Percentiles rank a stretch among this genome's conserved stretches.
phyloP scores from a whole-genome alignment of 176 grass and related monocot species.

The Aegilops sharonensis region DNA sequence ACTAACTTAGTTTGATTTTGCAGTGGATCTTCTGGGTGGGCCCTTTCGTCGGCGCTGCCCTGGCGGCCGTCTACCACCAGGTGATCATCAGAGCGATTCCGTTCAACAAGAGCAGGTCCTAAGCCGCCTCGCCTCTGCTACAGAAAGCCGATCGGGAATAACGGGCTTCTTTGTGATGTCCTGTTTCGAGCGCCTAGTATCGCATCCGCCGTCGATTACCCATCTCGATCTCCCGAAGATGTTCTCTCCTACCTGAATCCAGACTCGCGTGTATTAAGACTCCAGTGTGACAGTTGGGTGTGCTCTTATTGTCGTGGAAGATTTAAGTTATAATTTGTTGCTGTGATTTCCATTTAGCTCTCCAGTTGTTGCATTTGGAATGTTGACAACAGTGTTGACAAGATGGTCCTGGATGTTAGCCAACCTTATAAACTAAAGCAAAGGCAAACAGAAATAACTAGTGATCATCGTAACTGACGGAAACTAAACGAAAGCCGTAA shows the following conservation, averaged over 20 bases:
- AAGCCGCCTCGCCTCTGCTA: slow-evolving; percentile 7
- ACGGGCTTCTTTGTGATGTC: slow-evolving; percentile 6
- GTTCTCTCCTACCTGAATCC: slow-evolving; percentile 27
- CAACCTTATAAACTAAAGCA: not conserved
- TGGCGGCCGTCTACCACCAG: slow-evolving; percentile 96
- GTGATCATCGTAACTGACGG: not conserved
- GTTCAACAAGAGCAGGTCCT: slow-evolving; percentile 92
- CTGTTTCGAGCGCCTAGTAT: slow-evolving; percentile 7
- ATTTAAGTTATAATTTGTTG: slow-evolving; percentile 31
- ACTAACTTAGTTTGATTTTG: not conserved
- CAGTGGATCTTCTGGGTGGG: slow-evolving; percentile 99
- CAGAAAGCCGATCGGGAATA: not conserved
- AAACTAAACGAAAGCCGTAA: not conserved
- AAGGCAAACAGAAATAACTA: too few species aligned
- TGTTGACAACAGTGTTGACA: not conserved
- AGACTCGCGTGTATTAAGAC: slow-evolving; percentile 8
- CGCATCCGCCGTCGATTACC: slow-evolving; percentile 11
- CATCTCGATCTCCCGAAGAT: not conserved
- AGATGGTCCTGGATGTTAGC: not conserved
- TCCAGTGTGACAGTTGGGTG: slow-evolving; percentile 7
- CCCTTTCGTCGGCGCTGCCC: slow-evolving; percentile 80
- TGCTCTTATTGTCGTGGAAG: slow-evolving; percentile 25
- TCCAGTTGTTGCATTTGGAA: not conserved
- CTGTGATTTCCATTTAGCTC: not conserved
- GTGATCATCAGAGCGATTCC: slow-evolving; percentile 97